phyloP scores from a whole-genome alignment of 2,329 filamentous ascomycete species.

The Arachnomyces sp. region DNA sequence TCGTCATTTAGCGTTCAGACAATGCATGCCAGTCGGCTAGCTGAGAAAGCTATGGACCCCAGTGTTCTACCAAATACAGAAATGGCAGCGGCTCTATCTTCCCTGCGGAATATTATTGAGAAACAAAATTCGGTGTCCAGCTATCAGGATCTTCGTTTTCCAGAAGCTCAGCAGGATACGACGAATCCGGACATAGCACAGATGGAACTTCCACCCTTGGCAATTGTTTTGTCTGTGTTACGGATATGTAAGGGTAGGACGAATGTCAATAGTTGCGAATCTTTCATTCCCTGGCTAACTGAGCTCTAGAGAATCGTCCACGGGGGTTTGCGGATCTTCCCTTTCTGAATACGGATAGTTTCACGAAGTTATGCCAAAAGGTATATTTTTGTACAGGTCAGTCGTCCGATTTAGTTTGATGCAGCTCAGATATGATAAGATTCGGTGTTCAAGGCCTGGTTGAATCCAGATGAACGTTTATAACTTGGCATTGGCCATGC shows the following conservation, averaged over 20 bases:
- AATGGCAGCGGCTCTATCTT: constrained; percentile 30
- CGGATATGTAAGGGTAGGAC: constrained; percentile 29
- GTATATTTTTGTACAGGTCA: constrained; percentile 30
- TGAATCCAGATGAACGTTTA: too few relatives aligned
- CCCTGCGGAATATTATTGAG: constrained; percentile 31
- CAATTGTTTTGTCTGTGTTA: constrained; percentile 25
- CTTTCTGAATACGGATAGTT: constrained; percentile 18
- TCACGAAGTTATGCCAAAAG: constrained; percentile 33
- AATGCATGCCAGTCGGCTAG: constrained; percentile 37
- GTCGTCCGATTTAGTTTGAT: too few relatives aligned
- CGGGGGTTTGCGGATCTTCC: constrained; percentile 22
- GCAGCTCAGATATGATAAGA: too few relatives aligned
- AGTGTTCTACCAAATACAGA: constrained; percentile 29
- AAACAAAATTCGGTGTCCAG: constrained; percentile 25
- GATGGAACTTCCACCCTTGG: constrained; percentile 29
- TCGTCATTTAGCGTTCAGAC: constrained; percentile 43
- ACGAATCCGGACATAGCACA: constrained; percentile 23
- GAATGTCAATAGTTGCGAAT: not conserved
- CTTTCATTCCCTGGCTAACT: constrained; percentile 1
- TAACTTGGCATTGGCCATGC: too few relatives aligned
- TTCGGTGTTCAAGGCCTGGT: too few relatives aligned
- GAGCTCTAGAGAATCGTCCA: constrained; percentile 14
- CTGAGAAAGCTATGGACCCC: constrained; percentile 32
- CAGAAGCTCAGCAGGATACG: constrained; percentile 17
- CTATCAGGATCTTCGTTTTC: constrained; percentile 21